Conservation (phyloP, 805 yeast species). For the Crinitomyces ghanaensis region DNA sequence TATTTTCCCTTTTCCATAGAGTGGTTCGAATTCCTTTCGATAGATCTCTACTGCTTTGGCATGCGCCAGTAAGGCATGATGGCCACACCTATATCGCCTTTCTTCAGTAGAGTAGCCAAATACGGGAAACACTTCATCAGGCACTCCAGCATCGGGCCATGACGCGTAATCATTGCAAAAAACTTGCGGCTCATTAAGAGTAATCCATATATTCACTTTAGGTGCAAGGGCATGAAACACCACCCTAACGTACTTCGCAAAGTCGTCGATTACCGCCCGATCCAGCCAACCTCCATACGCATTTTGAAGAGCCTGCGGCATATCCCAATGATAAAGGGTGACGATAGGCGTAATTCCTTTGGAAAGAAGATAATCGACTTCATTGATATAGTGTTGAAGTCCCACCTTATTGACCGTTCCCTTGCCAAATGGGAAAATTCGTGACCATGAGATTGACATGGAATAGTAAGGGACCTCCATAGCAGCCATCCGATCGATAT, state of each 20-base stretch:
- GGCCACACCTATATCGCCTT: constrained; percentile 13
- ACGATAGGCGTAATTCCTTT: constrained; percentile 22
- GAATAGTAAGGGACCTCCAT: constrained; percentile 27
- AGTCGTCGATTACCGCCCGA: constrained; percentile 24
- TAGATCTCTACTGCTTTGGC: constrained; percentile 20
- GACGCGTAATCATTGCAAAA: constrained; percentile 14
- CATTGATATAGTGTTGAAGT: constrained; percentile 24
- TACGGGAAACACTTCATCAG: constrained; percentile 20
- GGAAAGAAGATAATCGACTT: constrained; percentile 22
- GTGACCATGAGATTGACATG: constrained; percentile 28
- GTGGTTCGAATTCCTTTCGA: constrained; percentile 21
- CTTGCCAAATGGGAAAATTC: constrained; percentile 26
- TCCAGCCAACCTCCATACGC: constrained; percentile 22
- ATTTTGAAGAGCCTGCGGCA: constrained; percentile 22
- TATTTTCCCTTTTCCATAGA: constrained; percentile 21
- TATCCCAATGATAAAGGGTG: constrained; percentile 29
- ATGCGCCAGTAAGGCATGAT: constrained; percentile 20
- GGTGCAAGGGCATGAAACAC: constrained; percentile 25
- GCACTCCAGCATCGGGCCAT: constrained; percentile 13
- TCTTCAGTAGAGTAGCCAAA: constrained; percentile 6
- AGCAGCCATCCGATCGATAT: constrained; percentile 25
- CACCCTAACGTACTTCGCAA: constrained; percentile 26
- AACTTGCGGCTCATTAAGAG: constrained; percentile 26
- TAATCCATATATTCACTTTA: constrained; percentile 25
- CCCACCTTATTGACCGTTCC: constrained; percentile 20